phyloP scores from a whole-genome alignment of 2,329 filamentous ascomycete genomes.

The Trichoderma sp. region DNA sequence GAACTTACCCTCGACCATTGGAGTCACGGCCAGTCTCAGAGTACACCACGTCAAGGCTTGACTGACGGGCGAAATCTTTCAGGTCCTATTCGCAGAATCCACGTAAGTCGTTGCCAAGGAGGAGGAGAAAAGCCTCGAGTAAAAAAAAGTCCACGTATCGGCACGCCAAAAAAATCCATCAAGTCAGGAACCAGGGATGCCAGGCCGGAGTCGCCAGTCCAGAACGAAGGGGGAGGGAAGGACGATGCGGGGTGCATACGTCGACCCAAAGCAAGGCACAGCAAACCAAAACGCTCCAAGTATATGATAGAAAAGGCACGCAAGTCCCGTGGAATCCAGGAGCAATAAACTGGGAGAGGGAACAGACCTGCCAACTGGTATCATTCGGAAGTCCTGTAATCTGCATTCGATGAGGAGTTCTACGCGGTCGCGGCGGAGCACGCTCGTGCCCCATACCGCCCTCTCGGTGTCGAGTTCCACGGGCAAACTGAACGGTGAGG shows the following conservation, averaged over 20 bases:
- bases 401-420: conserved; percentile 94
- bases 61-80: conserved; percentile 98
- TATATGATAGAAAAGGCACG: conserved; percentile 30
- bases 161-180: conserved; percentile 31
- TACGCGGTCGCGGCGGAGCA: conserved; percentile 71
- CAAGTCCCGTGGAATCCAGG: conserved; percentile 42
- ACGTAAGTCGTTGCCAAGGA: conserved; percentile 73
- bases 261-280: conserved; percentile 25
- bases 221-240: conserved; percentile 15
- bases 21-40: conserved; percentile 92
- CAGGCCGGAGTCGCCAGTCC: conserved; percentile 29
- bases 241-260: conserved; percentile 22
- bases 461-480: conserved; percentile 66
- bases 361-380: conserved; percentile 99
- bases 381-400: conserved; percentile 95
- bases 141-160: conserved; percentile 34
- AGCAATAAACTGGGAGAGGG: conserved; percentile 57
- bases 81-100: conserved; percentile 87
- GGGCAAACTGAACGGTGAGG: conserved; percentile 95
- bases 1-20: conserved; percentile 82
- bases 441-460: conserved; percentile 49
- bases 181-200: conserved; percentile 36
- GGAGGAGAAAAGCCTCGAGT: conserved; percentile 31
- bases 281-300: conserved; percentile 31
- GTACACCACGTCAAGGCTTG: conserved; percentile 95